Evolutionary conservation across 148 eudicot genomes (phyloP), one percentile per base, ranked within the genome.

Genomic region (Salicornia ramosissima): DNA sequence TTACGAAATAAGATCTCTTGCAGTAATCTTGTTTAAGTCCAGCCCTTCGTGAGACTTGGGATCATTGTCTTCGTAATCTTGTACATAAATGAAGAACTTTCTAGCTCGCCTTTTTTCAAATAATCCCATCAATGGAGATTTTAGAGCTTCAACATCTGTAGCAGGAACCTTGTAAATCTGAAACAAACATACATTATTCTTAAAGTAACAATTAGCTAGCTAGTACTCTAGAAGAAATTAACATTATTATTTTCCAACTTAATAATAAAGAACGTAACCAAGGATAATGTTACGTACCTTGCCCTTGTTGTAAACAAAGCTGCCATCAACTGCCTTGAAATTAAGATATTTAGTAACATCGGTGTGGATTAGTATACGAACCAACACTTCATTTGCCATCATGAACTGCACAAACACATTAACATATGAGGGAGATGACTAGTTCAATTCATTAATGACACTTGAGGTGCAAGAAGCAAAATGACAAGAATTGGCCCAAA

Each of bases 131-230:
- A 90, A 68, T 25, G 96, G 80, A 42, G 96, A 90, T 70, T 83
- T 88, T 52, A 90, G 74, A 26, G 96, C 96, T 65, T 90, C 96
- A 67, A 88, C 93, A 77, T 90, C 93, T 51, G 84, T 90, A 75
- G 96, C 93, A 34, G 96, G 96, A 62, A 90, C 96, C 75, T 90
- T 88, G 78, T 90, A 83, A 58, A 90, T 88, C 96, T 90, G 82
- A 21, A 69, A 54, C 13, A 66, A 29, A 67, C 42, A 64, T 25
- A 36, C 46, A n/a, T n/a, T n/a, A n/a, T n/a, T n/a, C n/a, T n/a
- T n/a, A n/a, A n/a, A n/a, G n/a, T n/a, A n/a, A n/a, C n/a, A n/a
- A n/a, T n/a, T n/a, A n/a, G n/a, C n/a, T n/a, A n/a, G n/a, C n/a
- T n/a, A n/a, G n/a, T n/a, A n/a, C n/a, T n/a, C n/a, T n/a, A n/a